These are phyloP conservation scores for Lasiodiplodia citricola DNA, from an alignment of 2,329 filamentous ascomycete genomes.

Conservation along the genomic window DNA sequence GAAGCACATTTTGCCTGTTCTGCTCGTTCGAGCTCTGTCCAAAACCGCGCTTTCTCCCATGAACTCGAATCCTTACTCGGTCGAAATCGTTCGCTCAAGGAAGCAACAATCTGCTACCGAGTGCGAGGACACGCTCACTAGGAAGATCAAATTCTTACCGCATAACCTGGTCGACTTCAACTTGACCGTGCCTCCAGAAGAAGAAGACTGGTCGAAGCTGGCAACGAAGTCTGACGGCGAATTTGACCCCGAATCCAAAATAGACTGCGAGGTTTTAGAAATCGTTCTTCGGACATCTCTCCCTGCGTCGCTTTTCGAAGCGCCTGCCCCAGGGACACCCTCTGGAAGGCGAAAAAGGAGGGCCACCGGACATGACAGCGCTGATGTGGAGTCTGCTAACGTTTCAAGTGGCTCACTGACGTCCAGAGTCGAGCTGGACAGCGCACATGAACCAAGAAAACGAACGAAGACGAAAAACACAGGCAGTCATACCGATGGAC, in stretches of 20 bases:
- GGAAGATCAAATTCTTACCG: constrained; percentile 46
- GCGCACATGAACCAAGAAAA: not conserved
- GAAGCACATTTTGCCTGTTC: constrained; percentile 45
- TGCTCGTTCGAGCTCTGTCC: constrained; percentile 38
- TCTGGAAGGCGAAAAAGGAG: constrained; percentile 16
- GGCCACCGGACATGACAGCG: not conserved
- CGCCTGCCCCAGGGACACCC: constrained; percentile 28
- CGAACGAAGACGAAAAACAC: not conserved
- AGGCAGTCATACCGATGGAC: not conserved
- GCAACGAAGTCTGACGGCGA: constrained; percentile 37
- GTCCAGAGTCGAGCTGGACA: not conserved
- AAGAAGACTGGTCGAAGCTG: constrained; percentile 35
- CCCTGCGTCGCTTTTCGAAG: constrained; percentile 33
- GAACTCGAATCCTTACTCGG: constrained; percentile 35
- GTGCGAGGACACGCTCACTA: constrained; percentile 29
- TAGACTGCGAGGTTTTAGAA: constrained; percentile 45
- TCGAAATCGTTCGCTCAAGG: constrained; percentile 39
- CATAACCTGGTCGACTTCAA: constrained; percentile 36
- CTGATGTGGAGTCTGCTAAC: not conserved
- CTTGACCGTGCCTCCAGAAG: not conserved
- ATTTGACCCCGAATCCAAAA: constrained; percentile 40
- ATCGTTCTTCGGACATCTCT: constrained; percentile 41
- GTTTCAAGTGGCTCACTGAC: not conserved
- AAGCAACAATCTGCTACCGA: constrained; percentile 29
- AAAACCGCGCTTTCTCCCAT: constrained; percentile 27